Base-by-base conservation (phyloP, 176 grass and related monocot species). In the Cocos nucifera region DNA sequence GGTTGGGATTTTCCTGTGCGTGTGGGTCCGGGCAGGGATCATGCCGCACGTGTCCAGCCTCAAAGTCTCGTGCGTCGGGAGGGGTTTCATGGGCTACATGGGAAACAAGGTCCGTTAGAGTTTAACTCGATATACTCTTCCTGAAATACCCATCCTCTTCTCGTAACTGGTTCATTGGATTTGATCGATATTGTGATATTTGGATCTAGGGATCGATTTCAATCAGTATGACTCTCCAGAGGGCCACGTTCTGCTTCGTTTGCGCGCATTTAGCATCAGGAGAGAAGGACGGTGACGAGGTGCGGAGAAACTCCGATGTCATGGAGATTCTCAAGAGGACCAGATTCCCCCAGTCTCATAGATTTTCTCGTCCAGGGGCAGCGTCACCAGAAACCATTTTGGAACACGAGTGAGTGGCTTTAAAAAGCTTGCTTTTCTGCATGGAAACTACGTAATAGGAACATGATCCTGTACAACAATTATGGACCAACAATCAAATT, bases 21-120 rank as follows among this genome's bases (percentile, higher is more conserved):
- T 97, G 55, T 97, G 92, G 92, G 65, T 85, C 28, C 76, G 78
- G 6, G 68, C 26, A 1, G 87, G 82, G 32, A 50, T 91, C 15
- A 49, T 83, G 54, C 72, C 50, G 16, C 68, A 54, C 14, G 69
- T 97, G 63, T 54, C 62, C 3, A 18, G 70, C 20, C 62, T 97
- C 22, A 65, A 74, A 50, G 83, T 90, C 20, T 88, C 92, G 0
- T 85, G 78, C 10, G 81, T 97, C 7, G 73, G 92, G 6, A 69
- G 75, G 75, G 92, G 92, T 39, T 80, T 97, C 65, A 88, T 97
- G 92, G 92, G 92, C 0, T 90, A 85, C 87, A 90, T 90, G 92
- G 92, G 92, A 5, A 97, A 96, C 17, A 96, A 96, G 89, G 89
- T 81, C 23, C 3, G 16, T 26, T n/a, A 14, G 23, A 23, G 23